Evolutionary conservation across 2,329 filamentous ascomycete genomes (phyloP).

Genomic region (Tolypocladium album): DNA sequence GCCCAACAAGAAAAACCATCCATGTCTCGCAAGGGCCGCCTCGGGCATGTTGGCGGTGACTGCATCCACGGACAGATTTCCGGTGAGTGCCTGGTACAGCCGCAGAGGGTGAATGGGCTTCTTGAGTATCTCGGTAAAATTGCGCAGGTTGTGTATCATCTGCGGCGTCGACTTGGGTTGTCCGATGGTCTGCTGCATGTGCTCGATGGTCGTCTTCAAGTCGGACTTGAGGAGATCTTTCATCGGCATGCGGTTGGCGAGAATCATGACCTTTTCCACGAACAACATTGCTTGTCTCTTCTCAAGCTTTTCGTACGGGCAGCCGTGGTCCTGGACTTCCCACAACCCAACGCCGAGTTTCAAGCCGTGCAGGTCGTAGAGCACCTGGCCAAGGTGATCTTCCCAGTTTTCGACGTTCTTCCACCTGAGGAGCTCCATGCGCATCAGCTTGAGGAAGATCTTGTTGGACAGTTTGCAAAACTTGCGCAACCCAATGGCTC

Average conservation of each 20-base stretch:
- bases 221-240: constrained; percentile 90
- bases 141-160: constrained; percentile 77
- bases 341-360: constrained; percentile 60
- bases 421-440: constrained; percentile 70
- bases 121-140: constrained; percentile 72
- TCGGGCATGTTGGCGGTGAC: constrained; percentile 59
- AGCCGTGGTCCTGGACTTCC: constrained; percentile 69
- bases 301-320: constrained; percentile 66
- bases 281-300: constrained; percentile 70
- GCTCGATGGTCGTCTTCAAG: constrained; percentile 80
- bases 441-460: constrained; percentile 80
- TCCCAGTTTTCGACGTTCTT: constrained; percentile 73
- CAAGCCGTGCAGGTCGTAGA: constrained; percentile 73
- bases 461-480: constrained; percentile 81
- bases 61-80: constrained; percentile 63
- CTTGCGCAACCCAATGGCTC: constrained; percentile 71
- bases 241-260: constrained; percentile 75
- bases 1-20: constrained; percentile 88
- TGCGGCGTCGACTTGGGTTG: constrained; percentile 67
- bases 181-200: constrained; percentile 81
- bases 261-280: constrained; percentile 70
- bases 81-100: constrained; percentile 71
- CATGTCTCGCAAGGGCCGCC: constrained; percentile 62
- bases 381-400: constrained; percentile 73
- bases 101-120: constrained; percentile 73